Evolutionary conservation across 306 rosid species (phyloP), one percentile per base, ranked within the genome.

Genomic region (Purshia tridentata): DNA sequence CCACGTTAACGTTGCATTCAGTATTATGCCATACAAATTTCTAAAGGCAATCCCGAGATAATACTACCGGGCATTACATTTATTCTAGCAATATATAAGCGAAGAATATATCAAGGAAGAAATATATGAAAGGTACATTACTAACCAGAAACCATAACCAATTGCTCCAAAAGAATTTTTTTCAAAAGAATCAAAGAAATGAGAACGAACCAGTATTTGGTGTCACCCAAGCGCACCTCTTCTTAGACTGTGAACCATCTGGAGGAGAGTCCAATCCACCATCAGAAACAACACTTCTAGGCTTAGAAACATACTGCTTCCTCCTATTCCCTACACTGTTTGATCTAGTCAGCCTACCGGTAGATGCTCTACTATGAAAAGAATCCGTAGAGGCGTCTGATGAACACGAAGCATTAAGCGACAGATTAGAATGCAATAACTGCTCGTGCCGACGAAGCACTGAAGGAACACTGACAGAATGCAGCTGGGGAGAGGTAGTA

Each of bases 301-400:
- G 88, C 84, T 78, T 86, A 9, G 90, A 86, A 72, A 84, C 72
- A 64, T 29, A 72, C 18, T 67, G 86, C 82, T 88, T 91, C 81
- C 92, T 82, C 82, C 87, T 81, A 70, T 77, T 85, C 39, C 97
- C 90, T 4, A 74, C 65, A 69, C 90, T 88, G 81, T 82, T 55
- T 5, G 90, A 91, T 73, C 94, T 80, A 19, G 81, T 83, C 85
- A 91, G 67, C 73, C 94, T 88, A 47, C 97, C 94, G 0, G 94
- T 88, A 56, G 97, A 91, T 20, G 97, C 86, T 76, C 94, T 84
- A 67, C 97, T 91, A 41, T 82, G 90, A 76, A 91, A 86, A 1
- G 97, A 91, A 77, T 91, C 97, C 0, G 97, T 87, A n/a, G 97
- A 91, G 22, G 97, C 97, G 67, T 91, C 97, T 0, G 97, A 91